Base-by-base conservation (phyloP, 2,329 filamentous ascomycete genomes). In the Xylariaceae sp. region DNA sequence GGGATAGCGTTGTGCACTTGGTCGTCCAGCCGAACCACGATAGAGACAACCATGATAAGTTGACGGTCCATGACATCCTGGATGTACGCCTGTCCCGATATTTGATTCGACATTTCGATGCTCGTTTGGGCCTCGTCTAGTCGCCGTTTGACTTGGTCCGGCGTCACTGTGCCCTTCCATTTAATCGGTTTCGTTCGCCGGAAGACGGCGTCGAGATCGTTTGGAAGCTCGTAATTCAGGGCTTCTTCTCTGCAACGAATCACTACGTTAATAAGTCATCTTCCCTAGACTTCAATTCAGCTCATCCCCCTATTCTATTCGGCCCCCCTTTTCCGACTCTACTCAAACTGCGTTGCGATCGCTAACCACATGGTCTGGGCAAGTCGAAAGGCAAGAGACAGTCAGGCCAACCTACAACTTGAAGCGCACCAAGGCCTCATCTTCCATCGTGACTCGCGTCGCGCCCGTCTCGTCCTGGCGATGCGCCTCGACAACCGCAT, bases 41-140 rank as follows among this genome's bases (percentile, higher is more conserved):
- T 62, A 34, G 62, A 60, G 18, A 63, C 62, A 2, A 62, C 62
- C 37, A 53, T 63, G 23, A 63, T 47, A 7, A 63, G 57, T 30
- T 53, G 51, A 3, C 57, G 56, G 10, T 62, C 55, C 11, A 62
- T 51, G 13, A 53, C 62, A 15, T 63, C 57, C 4, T 58, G 57
- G 2, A 57, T 52, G n/a, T 53, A 51, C 9, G 34, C 55, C 11
- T 45, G 54, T 13, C 57, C 59, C 15, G 55, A 59, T 42, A 47
- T 37, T 9, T 53, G 54, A 42, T 48, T 42, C 5, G 42, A 50
- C 30, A 56, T 53, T 18, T 39, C 51, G 13, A 53, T 17, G 37
- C 42, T 57, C n/a, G 18, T 53, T 11, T 55, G 50, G 50, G 51
- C 23, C 4, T 53, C 47, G 30, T 62, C 57, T 17, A 23, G 45